A percentile compares a stretch with the other conserved stretches of the same genome.
Conservation (phyloP, 1,284 basidiomycete species). For the Trametes polyzona region DNA sequence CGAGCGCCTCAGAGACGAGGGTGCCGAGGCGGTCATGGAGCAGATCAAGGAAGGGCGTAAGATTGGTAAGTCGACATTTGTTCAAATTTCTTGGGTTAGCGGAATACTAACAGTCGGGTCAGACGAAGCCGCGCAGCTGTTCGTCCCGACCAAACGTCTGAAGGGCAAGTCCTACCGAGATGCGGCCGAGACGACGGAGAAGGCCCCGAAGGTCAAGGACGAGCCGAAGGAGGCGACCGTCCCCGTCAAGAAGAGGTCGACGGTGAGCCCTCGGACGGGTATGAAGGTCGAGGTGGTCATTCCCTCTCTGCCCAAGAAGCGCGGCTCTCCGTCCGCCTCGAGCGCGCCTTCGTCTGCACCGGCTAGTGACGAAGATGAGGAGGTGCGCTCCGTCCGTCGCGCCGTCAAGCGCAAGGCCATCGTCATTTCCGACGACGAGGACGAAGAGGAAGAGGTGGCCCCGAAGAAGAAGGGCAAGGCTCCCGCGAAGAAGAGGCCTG, state of each 20-base stretch:
- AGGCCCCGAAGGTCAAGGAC: slow-evolving; percentile 30
- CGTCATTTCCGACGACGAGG: slow-evolving; percentile 52
- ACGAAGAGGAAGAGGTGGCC: slow-evolving; percentile 30
- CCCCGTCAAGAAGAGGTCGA: slow-evolving; percentile 33
- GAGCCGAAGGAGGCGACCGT: slow-evolving; percentile 3
- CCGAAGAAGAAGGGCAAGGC: slow-evolving; percentile 19
- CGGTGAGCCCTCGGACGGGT: slow-evolving; percentile 39
- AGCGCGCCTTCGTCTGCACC: slow-evolving; percentile 30
- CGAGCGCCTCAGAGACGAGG: slow-evolving; percentile 61
- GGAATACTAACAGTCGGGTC: slow-evolving; percentile 35
- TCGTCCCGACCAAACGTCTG: slow-evolving; percentile 66
- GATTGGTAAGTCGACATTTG: slow-evolving; percentile 51
- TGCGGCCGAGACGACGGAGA: slow-evolving; percentile 44
- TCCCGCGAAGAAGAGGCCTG: slow-evolving; percentile 27
- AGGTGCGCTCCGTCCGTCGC: slow-evolving; percentile 34
- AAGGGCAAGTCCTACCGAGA: slow-evolving; percentile 74
- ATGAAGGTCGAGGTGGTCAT: slow-evolving; percentile 60
- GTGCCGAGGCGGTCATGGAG: slow-evolving; percentile 60
- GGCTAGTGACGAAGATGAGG: slow-evolving; percentile 42
- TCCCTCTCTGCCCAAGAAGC: slow-evolving; percentile 24
- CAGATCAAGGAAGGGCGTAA: slow-evolving; percentile 65
- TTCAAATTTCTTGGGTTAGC: neutral
- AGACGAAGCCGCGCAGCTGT: slow-evolving; percentile 49
- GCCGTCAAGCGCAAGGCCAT: slow-evolving; percentile 42
- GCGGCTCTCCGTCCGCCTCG: slow-evolving; percentile 19